Evolutionary conservation across 202 grass and related monocot genomes (phyloP).

Genomic region (Schoenoplectus triqueter): DNA sequence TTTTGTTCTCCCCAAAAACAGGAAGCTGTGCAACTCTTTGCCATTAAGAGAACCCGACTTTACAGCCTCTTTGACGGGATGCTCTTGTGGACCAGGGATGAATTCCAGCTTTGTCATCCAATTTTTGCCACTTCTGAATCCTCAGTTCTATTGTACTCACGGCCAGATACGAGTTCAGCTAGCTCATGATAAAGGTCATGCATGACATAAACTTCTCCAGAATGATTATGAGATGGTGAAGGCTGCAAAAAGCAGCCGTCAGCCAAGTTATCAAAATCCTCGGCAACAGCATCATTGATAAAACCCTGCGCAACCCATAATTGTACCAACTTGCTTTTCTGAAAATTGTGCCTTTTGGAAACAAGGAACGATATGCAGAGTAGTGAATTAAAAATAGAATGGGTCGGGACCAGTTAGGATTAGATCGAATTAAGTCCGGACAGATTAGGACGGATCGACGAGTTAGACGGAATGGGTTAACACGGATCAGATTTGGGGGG

Average conservation of each 20-base stretch:
- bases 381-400: too few relatives aligned
- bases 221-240: conserved; percentile 16
- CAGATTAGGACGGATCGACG: too few relatives aligned
- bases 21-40: conserved; percentile 39
- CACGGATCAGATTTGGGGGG: too few relatives aligned
- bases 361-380: conserved; percentile 39
- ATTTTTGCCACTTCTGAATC: not conserved
- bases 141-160: conserved; percentile 43
- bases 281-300: not conserved
- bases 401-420: too few relatives aligned
- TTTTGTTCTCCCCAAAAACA: conserved; percentile 40
- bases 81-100: conserved; percentile 39
- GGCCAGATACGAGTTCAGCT: conserved; percentile 41
- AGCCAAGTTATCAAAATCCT: conserved; percentile 41
- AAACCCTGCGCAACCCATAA: conserved; percentile 47
- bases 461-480: too few relatives aligned
- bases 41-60: not conserved
- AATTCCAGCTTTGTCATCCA: conserved; percentile 37
- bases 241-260: conserved; percentile 42
- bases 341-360: conserved; percentile 48
- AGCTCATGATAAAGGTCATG: conserved; percentile 59
- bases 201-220: conserved; percentile 41
- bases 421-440: too few relatives aligned
- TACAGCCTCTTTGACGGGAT: conserved; percentile 13
- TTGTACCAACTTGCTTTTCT: conserved; percentile 39